Percentiles rank a stretch among this genome's conserved stretches.
Evolutionary conservation across 805 yeast species (phyloP).

Genomic region (Wickerhamiella bombiphila): DNA sequence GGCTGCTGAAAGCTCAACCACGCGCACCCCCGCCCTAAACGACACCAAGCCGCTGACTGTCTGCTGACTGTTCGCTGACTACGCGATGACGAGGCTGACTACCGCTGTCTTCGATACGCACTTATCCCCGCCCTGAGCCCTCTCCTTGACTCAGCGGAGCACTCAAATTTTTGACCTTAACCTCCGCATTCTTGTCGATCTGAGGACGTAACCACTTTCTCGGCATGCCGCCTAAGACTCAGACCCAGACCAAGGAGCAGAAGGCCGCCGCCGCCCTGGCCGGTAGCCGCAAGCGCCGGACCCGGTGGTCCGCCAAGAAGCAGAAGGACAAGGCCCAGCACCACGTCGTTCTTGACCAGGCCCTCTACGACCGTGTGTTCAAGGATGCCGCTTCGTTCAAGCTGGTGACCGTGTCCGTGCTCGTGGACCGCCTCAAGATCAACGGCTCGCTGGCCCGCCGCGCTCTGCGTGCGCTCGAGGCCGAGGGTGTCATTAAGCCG

Average conservation of each 20-base stretch:
- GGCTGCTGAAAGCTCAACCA: too few species aligned
- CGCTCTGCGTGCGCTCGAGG: slow-evolving; percentile 91
- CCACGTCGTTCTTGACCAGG: slow-evolving; percentile 93
- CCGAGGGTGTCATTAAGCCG: slow-evolving; percentile 87
- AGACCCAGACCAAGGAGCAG: slow-evolving; percentile 92
- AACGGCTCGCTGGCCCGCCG: slow-evolving; percentile 99
- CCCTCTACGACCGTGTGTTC: slow-evolving; percentile 96
- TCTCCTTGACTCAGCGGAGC: too few species aligned
- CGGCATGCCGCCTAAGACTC: slow-evolving; percentile 93
- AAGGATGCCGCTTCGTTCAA: slow-evolving; percentile 99
- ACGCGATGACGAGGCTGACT: too few species aligned
- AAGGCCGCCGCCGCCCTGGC: slow-evolving; percentile 99
- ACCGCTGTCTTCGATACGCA: too few species aligned
- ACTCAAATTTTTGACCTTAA: too few species aligned
- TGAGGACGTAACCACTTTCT: too few species aligned
- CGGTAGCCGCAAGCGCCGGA: slow-evolving; percentile 99
- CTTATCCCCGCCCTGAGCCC: too few species aligned
- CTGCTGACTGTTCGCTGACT: too few species aligned
- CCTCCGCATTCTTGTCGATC: too few species aligned
- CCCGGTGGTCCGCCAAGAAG: slow-evolving; percentile 99
- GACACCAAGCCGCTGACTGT: too few species aligned
- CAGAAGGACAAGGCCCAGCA: slow-evolving; percentile 99
- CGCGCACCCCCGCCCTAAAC: too few species aligned
- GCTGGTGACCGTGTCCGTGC: slow-evolving; percentile 93
- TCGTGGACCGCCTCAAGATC: slow-evolving; percentile 97